Base-by-base conservation (phyloP, 306 rosid species). In the Luffa aegyptiaca region DNA sequence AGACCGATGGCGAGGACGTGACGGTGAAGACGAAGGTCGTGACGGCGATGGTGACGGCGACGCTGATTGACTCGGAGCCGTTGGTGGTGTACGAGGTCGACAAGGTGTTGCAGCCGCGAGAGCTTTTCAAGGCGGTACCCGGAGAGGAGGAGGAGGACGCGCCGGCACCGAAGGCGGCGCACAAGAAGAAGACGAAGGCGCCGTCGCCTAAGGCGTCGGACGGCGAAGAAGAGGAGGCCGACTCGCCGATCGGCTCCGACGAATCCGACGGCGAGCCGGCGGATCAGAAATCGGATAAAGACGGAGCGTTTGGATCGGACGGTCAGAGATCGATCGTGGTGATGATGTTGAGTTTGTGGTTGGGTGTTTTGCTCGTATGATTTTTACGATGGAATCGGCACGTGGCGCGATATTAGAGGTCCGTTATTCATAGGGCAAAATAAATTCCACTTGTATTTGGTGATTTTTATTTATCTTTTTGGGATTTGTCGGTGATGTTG, bases 61-160 rank as follows among this genome's bases (percentile, higher is more conserved):
- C 99, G 2, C 39, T 93, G 73, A 84, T 90, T 12, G 99, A 95
- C 26, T 83, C 91, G 49, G 99, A 95, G 12, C 99, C 99, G 8
- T 77, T 91, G 41, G 93, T 92, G 14, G 84, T 89, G 2, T 95
- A 91, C 21, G 90, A 91, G 90, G 66, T 93, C 16, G 72, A 84
- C 77, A 93, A 90, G 83, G 93, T 95, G 0, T 66, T 95, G 92
- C 14, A 88, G 91, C 99, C 99, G 0, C 81, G 74, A 46, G 99
- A 93, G 79, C 55, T 95, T 84, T 95, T 87, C 39, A 95, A 95
- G 90, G 80, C 88, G 0, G 80, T 81, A 18, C 72, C 86, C 12
- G 57, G n/a, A 52, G 76, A 80, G 76, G 72, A 63, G 78, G 81
- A 80, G 10, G 49, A 79, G 52, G 74, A 70, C 80, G 84, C 79